These are phyloP conservation scores for Silene uniflora DNA, from an alignment of 148 eudicot species.

Conservation along the genomic window DNA sequence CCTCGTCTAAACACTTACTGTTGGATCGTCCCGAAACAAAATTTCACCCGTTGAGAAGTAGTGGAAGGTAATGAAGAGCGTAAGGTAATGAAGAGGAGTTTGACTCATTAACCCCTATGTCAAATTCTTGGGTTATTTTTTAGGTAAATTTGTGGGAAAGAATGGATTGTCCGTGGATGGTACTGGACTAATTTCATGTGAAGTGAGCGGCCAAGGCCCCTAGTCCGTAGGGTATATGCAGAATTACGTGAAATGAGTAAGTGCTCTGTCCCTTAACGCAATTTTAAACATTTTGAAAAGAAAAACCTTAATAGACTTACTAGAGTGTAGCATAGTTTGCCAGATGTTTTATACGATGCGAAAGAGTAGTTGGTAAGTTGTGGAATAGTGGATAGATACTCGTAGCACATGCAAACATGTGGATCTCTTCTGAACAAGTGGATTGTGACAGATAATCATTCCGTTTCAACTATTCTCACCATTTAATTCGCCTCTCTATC, in stretches of 20 bases:
- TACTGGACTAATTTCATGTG: conserved; percentile 17
- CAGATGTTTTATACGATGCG: neutral
- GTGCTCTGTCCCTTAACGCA: conserved; percentile 8
- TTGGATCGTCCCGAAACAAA: no score
- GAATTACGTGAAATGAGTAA: conserved; percentile 27
- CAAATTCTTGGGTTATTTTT: no score
- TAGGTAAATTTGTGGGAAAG: neutral
- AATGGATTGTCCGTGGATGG: neutral
- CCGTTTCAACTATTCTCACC: neutral
- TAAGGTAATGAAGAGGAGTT: no score
- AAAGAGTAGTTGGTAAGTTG: conserved; percentile 14
- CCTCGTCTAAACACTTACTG: no score
- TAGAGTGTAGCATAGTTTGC: neutral
- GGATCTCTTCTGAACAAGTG: conserved; percentile 7
- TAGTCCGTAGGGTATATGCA: conserved; percentile 19
- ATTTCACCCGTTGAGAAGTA: no score
- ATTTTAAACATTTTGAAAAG: neutral
- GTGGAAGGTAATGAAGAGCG: no score
- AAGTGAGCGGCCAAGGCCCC: conserved; percentile 10
- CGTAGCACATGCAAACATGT: conserved; percentile 39
- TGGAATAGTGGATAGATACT: conserved; percentile 8
- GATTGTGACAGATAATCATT: conserved; percentile 16
- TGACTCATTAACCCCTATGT: no score
- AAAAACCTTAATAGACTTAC: neutral
- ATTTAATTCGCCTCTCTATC: neutral